These are phyloP conservation scores for Ceratopteris richardii DNA, from an alignment of 75 land plant genomes.

Conservation along the genomic window DNA sequence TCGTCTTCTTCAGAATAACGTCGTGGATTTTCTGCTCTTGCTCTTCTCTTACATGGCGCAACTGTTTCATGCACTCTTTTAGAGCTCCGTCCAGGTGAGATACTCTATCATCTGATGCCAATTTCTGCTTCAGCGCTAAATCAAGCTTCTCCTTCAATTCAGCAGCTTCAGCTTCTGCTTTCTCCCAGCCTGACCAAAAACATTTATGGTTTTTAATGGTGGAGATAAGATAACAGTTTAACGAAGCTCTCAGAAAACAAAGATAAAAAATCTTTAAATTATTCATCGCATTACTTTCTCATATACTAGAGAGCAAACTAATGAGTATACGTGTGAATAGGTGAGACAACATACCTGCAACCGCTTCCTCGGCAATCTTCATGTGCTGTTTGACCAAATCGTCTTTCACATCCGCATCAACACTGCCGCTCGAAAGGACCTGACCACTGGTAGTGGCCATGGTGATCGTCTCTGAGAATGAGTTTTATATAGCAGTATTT, in stretches of 20 bases:
- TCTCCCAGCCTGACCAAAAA: slow-evolving; percentile 89
- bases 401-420: slow-evolving; percentile 42
- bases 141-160: slow-evolving; percentile 51
- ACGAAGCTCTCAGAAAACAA: neutral
- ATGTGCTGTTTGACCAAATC: slow-evolving; percentile 50
- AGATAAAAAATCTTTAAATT: slow-evolving; percentile 32
- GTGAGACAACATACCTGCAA: slow-evolving; percentile 27
- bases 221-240: slow-evolving; percentile 12
- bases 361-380: slow-evolving; percentile 70
- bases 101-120: slow-evolving; percentile 40
- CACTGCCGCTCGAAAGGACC: too few species aligned
- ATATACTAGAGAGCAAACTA: neutral
- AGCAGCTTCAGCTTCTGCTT: slow-evolving; percentile 52
- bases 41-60: slow-evolving; percentile 39
- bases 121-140: slow-evolving; percentile 29
- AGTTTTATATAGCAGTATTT: too few species aligned
- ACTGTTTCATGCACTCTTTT: slow-evolving; percentile 54
- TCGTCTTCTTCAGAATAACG: slow-evolving; percentile 27
- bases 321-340: neutral
- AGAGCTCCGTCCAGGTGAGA: slow-evolving; percentile 50
- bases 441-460: too few species aligned
- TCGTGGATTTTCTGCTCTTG: slow-evolving; percentile 49
- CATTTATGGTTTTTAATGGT: slow-evolving; percentile 18
- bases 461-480: too few species aligned
- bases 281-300: slow-evolving; percentile 27